Evolutionary conservation across 2,329 filamentous ascomycete species (phyloP).

Genomic region (Hysterium pulicare): DNA sequence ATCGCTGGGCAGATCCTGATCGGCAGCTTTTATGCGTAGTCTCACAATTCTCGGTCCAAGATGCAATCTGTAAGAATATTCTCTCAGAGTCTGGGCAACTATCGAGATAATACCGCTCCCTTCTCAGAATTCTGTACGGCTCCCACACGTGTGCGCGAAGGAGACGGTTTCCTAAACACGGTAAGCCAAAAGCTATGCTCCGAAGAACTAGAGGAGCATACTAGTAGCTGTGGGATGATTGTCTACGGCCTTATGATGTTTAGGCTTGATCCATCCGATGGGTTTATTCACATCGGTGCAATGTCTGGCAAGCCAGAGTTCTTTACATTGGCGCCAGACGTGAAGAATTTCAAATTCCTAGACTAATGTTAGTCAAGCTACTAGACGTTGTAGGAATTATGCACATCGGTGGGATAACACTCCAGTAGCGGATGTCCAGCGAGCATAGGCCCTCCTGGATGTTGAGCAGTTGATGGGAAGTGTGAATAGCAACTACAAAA

Average conservation of each 20-base stretch:
- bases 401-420: background rate
- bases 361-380: background rate
- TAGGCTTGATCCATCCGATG: background rate
- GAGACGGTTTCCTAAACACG: background rate
- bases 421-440: background rate
- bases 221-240: background rate
- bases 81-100: background rate
- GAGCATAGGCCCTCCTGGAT: background rate
- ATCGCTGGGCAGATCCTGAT: background rate
- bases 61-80: background rate
- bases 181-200: background rate
- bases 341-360: background rate
- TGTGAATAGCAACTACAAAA: background rate
- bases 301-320: background rate
- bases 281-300: background rate
- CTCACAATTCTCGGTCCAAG: background rate
- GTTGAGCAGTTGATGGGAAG: background rate
- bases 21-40: background rate
- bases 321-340: background rate
- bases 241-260: background rate
- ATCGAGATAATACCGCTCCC: background rate
- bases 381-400: background rate
- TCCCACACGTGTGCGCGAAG: background rate
- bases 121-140: background rate
- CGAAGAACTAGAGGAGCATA: background rate